These are phyloP conservation scores for Pestalotiopsis sp. DNA, from an alignment of 2,329 filamentous ascomycete species.

Conservation along the genomic window DNA sequence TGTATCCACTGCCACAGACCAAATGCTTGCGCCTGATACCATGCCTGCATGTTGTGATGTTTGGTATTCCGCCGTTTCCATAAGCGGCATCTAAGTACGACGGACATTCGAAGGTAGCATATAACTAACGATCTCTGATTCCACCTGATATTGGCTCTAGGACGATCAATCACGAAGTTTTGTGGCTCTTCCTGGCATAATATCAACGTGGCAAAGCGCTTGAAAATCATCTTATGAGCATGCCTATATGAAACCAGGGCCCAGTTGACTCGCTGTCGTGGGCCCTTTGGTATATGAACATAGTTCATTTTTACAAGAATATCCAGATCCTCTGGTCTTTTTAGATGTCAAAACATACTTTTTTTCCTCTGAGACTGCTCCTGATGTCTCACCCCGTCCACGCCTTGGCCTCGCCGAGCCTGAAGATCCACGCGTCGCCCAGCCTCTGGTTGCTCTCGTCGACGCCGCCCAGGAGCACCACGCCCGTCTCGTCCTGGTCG, in stretches of 20 bases:
- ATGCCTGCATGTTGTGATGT: background rate
- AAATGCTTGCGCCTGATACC: background rate
- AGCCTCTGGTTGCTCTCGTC: conserved; percentile 52
- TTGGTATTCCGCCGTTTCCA: background rate
- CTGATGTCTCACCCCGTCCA: background rate
- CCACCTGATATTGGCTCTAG: too few relatives aligned
- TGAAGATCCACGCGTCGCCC: conserved; percentile 67
- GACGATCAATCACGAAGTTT: too few relatives aligned
- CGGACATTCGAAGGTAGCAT: too few relatives aligned
- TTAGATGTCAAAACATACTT: background rate
- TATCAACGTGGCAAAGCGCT: too few relatives aligned
- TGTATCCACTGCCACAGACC: conserved; percentile 23
- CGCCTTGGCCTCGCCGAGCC: conserved; percentile 40
- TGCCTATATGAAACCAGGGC: background rate
- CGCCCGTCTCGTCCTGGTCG: conserved; percentile 60
- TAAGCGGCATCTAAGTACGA: too few relatives aligned
- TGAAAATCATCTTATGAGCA: background rate
- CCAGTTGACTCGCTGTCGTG: background rate
- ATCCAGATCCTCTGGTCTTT: conserved; percentile 14
- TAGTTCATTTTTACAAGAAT: background rate
- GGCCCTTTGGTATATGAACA: background rate
- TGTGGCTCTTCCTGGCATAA: too few relatives aligned
- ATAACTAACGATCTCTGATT: too few relatives aligned
- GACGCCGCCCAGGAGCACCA: conserved; percentile 65
- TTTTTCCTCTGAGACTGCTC: background rate